A percentile compares a stretch with the other conserved stretches of the same genome.
phyloP scores from a whole-genome alignment of 2,329 filamentous ascomycete genomes.

The Paraphaeosphaeria sporulosa region DNA sequence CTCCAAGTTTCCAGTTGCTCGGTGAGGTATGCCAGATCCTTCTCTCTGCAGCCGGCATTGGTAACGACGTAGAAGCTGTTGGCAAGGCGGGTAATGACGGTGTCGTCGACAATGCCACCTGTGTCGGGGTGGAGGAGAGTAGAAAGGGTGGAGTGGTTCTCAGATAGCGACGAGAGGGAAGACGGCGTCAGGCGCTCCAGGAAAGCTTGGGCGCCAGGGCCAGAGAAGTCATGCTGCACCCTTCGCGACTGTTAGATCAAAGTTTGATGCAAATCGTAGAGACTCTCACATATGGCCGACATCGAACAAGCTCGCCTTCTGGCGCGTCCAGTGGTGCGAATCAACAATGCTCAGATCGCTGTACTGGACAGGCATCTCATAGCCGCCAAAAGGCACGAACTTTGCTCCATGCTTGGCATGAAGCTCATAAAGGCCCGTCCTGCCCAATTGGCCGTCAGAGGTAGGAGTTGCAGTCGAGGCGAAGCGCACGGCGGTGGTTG shows the following conservation, averaged over 20 bases:
- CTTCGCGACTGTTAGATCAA: conserved; percentile 42
- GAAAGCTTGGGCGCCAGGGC: conserved; percentile 80
- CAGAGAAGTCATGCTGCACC: conserved; percentile 83
- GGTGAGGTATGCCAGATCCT: conserved; percentile 81
- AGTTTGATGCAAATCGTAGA: neutral
- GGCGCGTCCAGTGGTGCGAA: conserved; percentile 88
- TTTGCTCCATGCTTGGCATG: conserved; percentile 82
- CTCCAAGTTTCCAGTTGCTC: conserved; percentile 67
- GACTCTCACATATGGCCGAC: conserved; percentile 88
- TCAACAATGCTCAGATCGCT: conserved; percentile 76
- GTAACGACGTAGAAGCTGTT: conserved; percentile 87
- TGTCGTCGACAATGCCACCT: conserved; percentile 95
- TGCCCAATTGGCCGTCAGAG: conserved; percentile 48
- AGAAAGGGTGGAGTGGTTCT: conserved; percentile 81
- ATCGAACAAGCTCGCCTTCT: conserved; percentile 90
- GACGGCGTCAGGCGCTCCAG: conserved; percentile 85
- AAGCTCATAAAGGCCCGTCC: conserved; percentile 80
- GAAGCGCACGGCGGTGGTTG: conserved; percentile 31
- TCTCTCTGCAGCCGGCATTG: conserved; percentile 90
- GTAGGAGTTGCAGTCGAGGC: conserved; percentile 37
- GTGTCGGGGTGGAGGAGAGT: conserved; percentile 75
- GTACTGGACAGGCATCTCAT: conserved; percentile 93
- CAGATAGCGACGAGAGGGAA: conserved; percentile 68
- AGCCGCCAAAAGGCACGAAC: conserved; percentile 96
- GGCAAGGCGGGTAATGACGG: conserved; percentile 79